phyloP scores from a whole-genome alignment of 1,139 yeast genomes.

The Magnusiomyces suaveolens region DNA sequence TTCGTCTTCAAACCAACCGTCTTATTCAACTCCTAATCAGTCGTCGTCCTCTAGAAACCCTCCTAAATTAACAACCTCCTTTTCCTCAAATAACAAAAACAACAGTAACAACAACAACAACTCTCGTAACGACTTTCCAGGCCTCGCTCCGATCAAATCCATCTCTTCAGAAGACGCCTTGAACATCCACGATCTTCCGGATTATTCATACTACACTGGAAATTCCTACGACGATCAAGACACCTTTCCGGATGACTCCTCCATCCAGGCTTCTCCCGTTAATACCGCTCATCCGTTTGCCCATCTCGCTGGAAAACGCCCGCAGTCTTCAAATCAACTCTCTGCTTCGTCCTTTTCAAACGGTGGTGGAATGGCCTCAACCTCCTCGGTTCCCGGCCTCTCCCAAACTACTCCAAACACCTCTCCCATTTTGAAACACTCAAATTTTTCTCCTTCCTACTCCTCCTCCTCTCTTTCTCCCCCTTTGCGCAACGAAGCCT shows the following conservation, averaged over 20 bases:
- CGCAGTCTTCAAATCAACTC: no score
- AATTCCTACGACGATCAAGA: not conserved
- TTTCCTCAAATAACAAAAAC: no score
- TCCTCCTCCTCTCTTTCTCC: not conserved
- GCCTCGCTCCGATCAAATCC: no score
- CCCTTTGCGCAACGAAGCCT: not conserved
- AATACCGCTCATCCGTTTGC: no score
- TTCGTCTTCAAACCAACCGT: no score
- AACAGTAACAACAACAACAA: no score
- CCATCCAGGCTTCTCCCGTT: not conserved
- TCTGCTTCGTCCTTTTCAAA: no score
- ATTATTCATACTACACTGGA: not conserved
- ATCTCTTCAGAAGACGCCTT: not conserved
- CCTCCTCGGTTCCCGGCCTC: not conserved
- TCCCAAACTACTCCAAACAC: not conserved
- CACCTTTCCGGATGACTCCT: not conserved
- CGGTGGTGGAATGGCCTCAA: not conserved
- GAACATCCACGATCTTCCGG: not conserved
- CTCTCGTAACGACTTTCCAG: no score
- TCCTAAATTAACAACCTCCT: not conserved
- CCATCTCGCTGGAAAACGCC: no score
- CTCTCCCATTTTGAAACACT: not conserved
- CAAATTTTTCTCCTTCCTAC: not conserved
- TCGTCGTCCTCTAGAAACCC: not conserved
- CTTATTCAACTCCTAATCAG: no score